Base-by-base conservation (phyloP, 2,329 filamentous ascomycete genomes). In the Colletotrichum agaves region DNA sequence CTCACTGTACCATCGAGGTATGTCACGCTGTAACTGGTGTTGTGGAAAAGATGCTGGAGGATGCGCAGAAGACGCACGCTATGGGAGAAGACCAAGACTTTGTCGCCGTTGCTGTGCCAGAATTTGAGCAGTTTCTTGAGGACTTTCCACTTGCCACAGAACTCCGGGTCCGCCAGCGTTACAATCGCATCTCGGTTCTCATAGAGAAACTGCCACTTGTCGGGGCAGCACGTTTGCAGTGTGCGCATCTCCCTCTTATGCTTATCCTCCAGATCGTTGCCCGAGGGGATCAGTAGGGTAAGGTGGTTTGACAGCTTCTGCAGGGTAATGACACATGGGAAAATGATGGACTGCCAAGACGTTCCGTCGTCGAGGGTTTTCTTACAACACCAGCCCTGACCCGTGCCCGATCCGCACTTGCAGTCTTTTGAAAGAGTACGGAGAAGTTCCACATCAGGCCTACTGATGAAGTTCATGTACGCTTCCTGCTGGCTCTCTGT, bases 131-230 rank as follows among this genome's bases (percentile, higher is more conserved):
- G 83, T 73, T 93, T 94, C 77, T 90, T 93, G 33, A 99, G 78
- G 1, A 99, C 89, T 75, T 93, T 94, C 96, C 96, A 99, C 79
- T 99, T 99, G 3, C 96, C 96, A 75, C 96, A 99, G 71, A 94
- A 98, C 64, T 97, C 92, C 0, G 93, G 91, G 72, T 97, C 94
- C 1, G 94, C 91, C 57, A 94, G 90, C 72, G 91, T 92, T 57
- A 92, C 80, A 66, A 98, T 91, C 8, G 89, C 93, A 72, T 97
- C 93, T 47, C 93, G 87, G 19, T 91, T 88, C 11, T 83, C 82
- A 75, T 94, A 96, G 0, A 97, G 83, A 19, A 89, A 82, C 73
- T 89, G 83, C 93, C 93, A 98, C 2, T 84, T 82, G 39, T 91
- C 84, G 0, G 96, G 95, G 15, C 94, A 82, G 61, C 93, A 93